Percentiles rank a stretch among this genome's conserved stretches.
phyloP scores from a whole-genome alignment of 1,284 basidiomycete species.

The Puccinia coronata region DNA sequence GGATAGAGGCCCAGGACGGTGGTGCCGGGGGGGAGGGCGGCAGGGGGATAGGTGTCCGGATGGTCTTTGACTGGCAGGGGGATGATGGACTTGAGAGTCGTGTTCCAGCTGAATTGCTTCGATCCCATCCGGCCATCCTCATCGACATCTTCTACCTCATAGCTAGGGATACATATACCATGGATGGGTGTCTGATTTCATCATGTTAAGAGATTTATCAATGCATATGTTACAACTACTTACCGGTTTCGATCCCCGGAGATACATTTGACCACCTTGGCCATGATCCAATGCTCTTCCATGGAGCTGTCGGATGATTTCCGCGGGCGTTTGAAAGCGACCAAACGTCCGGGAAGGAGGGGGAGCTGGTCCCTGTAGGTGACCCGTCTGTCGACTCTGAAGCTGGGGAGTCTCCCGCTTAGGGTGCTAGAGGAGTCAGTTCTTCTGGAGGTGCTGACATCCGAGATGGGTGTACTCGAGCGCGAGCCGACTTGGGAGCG shows the following conservation, averaged over 20 bases:
- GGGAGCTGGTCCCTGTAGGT: conserved; percentile 59
- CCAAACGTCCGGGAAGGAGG: conserved; percentile 59
- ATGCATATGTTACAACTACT: conserved; percentile 51
- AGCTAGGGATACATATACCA: conserved; percentile 51
- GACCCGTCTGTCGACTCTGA: conserved; percentile 36
- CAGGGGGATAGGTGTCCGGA: conserved; percentile 59
- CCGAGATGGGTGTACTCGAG: conserved; percentile 32
- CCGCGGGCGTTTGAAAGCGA: conserved; percentile 59
- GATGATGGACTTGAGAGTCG: conserved; percentile 61
- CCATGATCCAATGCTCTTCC: conserved; percentile 60
- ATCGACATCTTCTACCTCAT: conserved; percentile 56
- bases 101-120: conserved; percentile 58
- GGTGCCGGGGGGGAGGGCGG: conserved; percentile 59
- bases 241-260: conserved; percentile 59
- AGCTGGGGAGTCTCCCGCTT: not conserved
- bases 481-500: conserved; percentile 40
- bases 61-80: conserved; percentile 61
- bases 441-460: conserved; percentile 1
- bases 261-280: conserved; percentile 59
- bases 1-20: conserved; percentile 62
- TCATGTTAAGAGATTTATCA: conserved; percentile 56
- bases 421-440: conserved; percentile 1
- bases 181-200: not conserved
- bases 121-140: conserved; percentile 46
- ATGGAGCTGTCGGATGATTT: conserved; percentile 43